A percentile compares a stretch with the other conserved stretches of the same genome.
phyloP scores from a whole-genome alignment of 2,329 filamentous ascomycete genomes.

The Scedosporium aurantiacum region DNA sequence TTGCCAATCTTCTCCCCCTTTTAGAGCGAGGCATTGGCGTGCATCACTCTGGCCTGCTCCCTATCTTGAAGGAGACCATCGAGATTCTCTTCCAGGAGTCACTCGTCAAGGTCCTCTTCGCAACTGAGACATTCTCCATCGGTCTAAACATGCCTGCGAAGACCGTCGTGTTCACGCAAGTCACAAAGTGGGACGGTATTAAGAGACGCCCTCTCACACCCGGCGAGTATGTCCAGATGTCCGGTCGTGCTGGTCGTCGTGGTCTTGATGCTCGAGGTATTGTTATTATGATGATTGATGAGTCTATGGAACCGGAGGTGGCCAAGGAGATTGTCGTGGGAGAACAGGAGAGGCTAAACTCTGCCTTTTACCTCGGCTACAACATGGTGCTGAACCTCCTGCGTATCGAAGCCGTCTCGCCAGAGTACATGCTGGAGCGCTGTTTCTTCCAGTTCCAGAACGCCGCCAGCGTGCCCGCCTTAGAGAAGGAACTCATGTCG shows the following conservation, averaged over 20 bases:
- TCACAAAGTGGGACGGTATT: slow-evolving; percentile 87
- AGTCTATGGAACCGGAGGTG: slow-evolving; percentile 88
- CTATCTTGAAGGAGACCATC: slow-evolving; percentile 95
- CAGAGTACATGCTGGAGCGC: slow-evolving; percentile 95
- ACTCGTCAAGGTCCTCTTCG: slow-evolving; percentile 93
- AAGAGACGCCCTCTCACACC: slow-evolving; percentile 75
- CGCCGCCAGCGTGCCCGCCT: slow-evolving; percentile 67
- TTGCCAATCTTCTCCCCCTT: slow-evolving; percentile 79
- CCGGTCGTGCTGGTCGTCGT: slow-evolving; percentile 88
- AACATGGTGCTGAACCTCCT: slow-evolving; percentile 98
- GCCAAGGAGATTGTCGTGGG: slow-evolving; percentile 93
- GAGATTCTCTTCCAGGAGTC: slow-evolving; percentile 98
- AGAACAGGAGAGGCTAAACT: slow-evolving; percentile 94
- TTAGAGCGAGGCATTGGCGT: slow-evolving; percentile 88
- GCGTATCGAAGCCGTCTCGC: slow-evolving; percentile 96
- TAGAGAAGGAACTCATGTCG: slow-evolving; percentile 74
- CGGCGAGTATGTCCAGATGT: slow-evolving; percentile 98
- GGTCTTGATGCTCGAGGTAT: slow-evolving; percentile 96
- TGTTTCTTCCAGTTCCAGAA: slow-evolving; percentile 99
- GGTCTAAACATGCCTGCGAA: slow-evolving; percentile 98
- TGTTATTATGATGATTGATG: slow-evolving; percentile 99
- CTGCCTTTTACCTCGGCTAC: slow-evolving; percentile 93
- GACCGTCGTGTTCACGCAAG: slow-evolving; percentile 96
- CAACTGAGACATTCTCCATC: slow-evolving; percentile 97
- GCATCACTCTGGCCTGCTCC: slow-evolving; percentile 89